Base-by-base conservation (phyloP, 140 eudicot species). In the Stevia rebaudiana region DNA sequence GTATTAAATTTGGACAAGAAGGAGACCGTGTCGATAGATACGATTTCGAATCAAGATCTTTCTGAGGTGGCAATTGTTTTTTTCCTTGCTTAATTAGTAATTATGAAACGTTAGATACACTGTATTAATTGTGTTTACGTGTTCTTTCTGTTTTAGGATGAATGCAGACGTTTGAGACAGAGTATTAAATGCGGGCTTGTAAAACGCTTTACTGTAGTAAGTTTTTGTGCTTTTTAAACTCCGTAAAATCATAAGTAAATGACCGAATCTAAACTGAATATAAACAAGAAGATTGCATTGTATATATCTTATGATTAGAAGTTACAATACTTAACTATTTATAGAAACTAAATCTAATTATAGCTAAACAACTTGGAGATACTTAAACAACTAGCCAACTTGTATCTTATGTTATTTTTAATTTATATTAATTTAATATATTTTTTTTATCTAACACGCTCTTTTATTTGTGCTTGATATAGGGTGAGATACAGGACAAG, bases 401-500 rank as follows among this genome's bases (percentile, higher is more conserved):
- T n/a, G n/a, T n/a, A n/a, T n/a, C n/a, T n/a, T n/a, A n/a, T n/a
- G n/a, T n/a, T n/a, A n/a, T n/a, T n/a, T n/a, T n/a, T n/a, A n/a
- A n/a, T n/a, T n/a, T n/a, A n/a, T n/a, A n/a, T n/a, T n/a, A n/a
- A n/a, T n/a, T n/a, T n/a, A n/a, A n/a, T n/a, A n/a, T n/a, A n/a
- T n/a, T n/a, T n/a, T n/a, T n/a, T n/a, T n/a, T n/a, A n/a, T n/a
- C n/a, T n/a, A n/a, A n/a, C n/a, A n/a, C 8, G 56, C 41, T 70
- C 18, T 72, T 40, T 68, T n/a, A n/a, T n/a, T 66, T 71, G 33
- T 75, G 61, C 52, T 57, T 61, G 61, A 28, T 48, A 67, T 51
- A 90, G 97, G 97, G 94, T 31, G 95, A 90, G 75, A 73, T 90
- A 51, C 94, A 75, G 66, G 84, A 70, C 35, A 86, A 81, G 68